Conservation (phyloP, 331 rosid genomes). For the Quercus lobata region DNA sequence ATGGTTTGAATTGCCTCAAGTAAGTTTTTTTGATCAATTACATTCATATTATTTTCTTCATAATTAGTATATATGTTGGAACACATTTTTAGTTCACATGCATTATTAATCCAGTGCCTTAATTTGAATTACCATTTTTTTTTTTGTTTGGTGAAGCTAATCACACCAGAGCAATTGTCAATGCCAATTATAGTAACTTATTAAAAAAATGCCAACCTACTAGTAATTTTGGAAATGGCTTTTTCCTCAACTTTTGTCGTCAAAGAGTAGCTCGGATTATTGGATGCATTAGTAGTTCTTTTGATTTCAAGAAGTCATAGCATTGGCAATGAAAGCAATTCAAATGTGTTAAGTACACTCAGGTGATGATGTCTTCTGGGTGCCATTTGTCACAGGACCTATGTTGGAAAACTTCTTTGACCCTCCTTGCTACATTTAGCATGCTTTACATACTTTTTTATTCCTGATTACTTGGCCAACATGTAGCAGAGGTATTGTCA, state of each 20-base stretch:
- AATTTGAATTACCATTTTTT: neutral
- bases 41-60: neutral
- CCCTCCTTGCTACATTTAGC: too few relatives aligned
- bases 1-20: conserved; percentile 93
- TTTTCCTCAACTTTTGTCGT: neutral
- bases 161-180: neutral
- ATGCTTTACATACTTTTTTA: too few relatives aligned
- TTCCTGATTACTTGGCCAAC: too few relatives aligned
- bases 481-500: too few relatives aligned
- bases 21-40: conserved; percentile 35
- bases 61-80: neutral
- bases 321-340: neutral
- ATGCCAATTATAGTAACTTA: neutral
- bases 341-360: neutral
- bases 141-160: neutral
- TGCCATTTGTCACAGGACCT: too few relatives aligned
- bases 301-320: neutral
- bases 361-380: too few relatives aligned
- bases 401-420: too few relatives aligned
- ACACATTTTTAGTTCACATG: conserved; percentile 3
- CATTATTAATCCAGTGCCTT: neutral
- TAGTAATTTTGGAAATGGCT: neutral
- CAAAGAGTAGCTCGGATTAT: neutral
- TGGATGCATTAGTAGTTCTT: neutral
- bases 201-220: too few relatives aligned